Conservation (phyloP, 2,329 filamentous ascomycete genomes). For the Chaetomium globosum region DNA sequence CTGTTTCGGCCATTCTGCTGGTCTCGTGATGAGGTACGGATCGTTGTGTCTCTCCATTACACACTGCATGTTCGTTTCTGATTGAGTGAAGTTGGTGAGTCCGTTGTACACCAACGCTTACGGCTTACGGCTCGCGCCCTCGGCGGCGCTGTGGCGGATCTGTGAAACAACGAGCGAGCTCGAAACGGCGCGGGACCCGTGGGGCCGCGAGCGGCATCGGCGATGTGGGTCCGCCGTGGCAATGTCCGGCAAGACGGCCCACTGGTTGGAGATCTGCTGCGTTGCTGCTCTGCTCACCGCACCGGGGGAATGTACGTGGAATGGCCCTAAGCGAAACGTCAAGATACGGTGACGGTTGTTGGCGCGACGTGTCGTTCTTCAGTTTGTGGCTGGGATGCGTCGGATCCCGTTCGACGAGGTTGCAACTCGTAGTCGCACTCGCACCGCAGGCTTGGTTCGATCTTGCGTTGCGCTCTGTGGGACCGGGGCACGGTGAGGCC, state of each 20-base stretch:
- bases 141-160: constrained; percentile 5
- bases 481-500: neutral
- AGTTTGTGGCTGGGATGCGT: neutral
- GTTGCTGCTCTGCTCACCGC: neutral
- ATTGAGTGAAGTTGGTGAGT: neutral
- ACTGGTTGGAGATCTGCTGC: neutral
- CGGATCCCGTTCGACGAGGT: constrained; percentile 1
- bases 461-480: neutral
- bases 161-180: neutral
- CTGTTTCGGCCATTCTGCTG: neutral
- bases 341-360: neutral
- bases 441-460: neutral
- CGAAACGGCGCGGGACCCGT: constrained; percentile 1
- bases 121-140: neutral
- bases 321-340: neutral
- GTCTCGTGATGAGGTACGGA: neutral
- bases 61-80: neutral
- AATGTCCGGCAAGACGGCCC: neutral
- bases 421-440: neutral
- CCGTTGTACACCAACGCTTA: neutral
- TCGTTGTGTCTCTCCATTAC: neutral
- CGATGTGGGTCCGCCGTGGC: neutral
- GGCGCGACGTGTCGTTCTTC: constrained; percentile 1
- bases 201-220: constrained; percentile 2
- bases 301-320: too few relatives aligned